Evolutionary conservation across 2,329 filamentous ascomycete species (phyloP).

Genomic region (Trichocomaceae sp.): DNA sequence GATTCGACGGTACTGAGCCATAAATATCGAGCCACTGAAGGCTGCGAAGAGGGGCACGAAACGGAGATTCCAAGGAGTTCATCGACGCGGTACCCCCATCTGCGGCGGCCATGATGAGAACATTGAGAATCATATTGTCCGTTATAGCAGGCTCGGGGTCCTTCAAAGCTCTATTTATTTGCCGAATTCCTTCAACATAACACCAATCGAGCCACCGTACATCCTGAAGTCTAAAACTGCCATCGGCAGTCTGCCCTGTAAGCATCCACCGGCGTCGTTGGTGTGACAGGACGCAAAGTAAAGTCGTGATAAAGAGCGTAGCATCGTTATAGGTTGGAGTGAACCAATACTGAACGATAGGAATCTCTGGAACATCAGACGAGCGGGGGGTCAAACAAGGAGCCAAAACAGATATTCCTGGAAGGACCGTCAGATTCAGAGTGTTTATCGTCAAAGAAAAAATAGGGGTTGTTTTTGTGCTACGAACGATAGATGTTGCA

Average conservation of each 20-base stretch:
- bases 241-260: neutral
- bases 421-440: too few relatives aligned
- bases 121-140: slow-evolving; percentile 10
- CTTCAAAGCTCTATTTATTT: slow-evolving; percentile 11
- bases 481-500: slow-evolving; percentile 5
- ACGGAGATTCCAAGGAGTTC: slow-evolving; percentile 6
- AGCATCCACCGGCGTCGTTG: slow-evolving; percentile 1
- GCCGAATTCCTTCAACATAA: neutral
- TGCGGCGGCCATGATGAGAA: slow-evolving; percentile 4
- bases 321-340: slow-evolving; percentile 2
- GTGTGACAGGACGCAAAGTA: slow-evolving; percentile 1
- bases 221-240: neutral
- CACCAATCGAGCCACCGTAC: slow-evolving; percentile 2
- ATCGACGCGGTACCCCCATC: neutral
- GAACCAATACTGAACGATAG: slow-evolving; percentile 4
- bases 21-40: slow-evolving; percentile 19
- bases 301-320: neutral
- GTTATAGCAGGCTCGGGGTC: slow-evolving; percentile 4
- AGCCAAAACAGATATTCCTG: slow-evolving; percentile 1
- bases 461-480: neutral
- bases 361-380: neutral
- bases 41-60: slow-evolving; percentile 14
- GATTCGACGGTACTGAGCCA: slow-evolving; percentile 12
- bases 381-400: slow-evolving; percentile 1
- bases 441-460: too few relatives aligned